A percentile compares a stretch with the other conserved stretches of the same genome.
phyloP scores from a whole-genome alignment of 257 asterid genomes.

The Plectranthus barbatus region DNA sequence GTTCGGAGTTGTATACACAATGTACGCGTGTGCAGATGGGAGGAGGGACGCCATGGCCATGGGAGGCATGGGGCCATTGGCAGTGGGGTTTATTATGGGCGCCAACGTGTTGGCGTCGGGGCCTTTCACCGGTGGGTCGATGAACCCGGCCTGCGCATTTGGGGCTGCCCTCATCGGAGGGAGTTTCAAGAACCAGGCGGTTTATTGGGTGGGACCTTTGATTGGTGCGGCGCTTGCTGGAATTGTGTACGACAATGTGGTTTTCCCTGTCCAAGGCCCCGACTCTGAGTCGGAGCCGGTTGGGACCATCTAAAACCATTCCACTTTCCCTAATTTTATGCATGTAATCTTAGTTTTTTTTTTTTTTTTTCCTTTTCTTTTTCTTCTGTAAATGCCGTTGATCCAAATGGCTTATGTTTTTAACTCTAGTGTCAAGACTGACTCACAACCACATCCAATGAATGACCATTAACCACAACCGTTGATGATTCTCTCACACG shows the following conservation, averaged over 20 bases:
- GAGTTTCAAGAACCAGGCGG: slow-evolving; percentile 69
- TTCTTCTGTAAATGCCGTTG: too few species aligned
- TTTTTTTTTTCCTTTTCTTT: too few species aligned
- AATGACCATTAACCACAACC: too few species aligned
- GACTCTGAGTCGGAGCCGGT: slow-evolving; percentile 29
- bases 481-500: too few species aligned
- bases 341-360: too few species aligned
- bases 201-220: slow-evolving; percentile 82
- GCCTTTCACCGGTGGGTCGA: slow-evolving; percentile 79
- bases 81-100: slow-evolving; percentile 54
- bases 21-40: slow-evolving; percentile 28
- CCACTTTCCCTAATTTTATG: too few species aligned
- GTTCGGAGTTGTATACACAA: too few species aligned
- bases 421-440: too few species aligned
- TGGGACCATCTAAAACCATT: too few species aligned
- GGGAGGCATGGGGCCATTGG: slow-evolving; percentile 61
- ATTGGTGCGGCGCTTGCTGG: slow-evolving; percentile 69
- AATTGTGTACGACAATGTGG: slow-evolving; percentile 55
- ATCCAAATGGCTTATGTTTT: too few species aligned
- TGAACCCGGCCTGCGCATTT: slow-evolving; percentile 81
- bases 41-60: slow-evolving; percentile 40
- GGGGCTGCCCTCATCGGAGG: slow-evolving; percentile 61
- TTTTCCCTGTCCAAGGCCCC: slow-evolving; percentile 38
- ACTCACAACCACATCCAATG: too few species aligned
- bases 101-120: slow-evolving; percentile 77